phyloP scores from a whole-genome alignment of 2,329 filamentous ascomycete genomes.

The Chaetomium sp. region DNA sequence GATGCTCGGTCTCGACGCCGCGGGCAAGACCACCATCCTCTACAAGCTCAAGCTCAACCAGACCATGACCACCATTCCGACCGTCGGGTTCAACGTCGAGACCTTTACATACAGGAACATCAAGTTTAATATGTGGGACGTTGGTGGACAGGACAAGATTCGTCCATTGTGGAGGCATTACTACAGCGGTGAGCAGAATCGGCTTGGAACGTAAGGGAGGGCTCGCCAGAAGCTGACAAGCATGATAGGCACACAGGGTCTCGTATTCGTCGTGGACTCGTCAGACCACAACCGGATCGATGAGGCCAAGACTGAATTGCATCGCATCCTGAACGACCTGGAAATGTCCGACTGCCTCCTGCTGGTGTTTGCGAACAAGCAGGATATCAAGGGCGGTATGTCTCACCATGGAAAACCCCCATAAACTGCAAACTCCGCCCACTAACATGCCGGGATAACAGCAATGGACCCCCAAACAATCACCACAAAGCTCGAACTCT shows the following conservation, averaged over 20 bases:
- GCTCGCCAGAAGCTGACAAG: neutral
- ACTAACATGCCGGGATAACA: conserved; percentile 41
- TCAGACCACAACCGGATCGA: conserved; percentile 89
- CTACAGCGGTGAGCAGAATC: conserved; percentile 67
- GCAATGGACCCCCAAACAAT: conserved; percentile 80
- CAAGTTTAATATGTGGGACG: conserved; percentile 99
- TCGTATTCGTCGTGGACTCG: conserved; percentile 98
- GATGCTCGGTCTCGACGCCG: conserved; percentile 97
- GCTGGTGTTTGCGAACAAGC: conserved; percentile 98
- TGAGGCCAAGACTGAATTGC: conserved; percentile 88
- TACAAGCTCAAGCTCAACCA: conserved; percentile 99
- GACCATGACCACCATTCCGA: conserved; percentile 97
- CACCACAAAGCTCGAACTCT: conserved; percentile 74
- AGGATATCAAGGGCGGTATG: conserved; percentile 82
- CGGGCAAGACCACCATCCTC: conserved; percentile 97
- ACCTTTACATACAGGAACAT: conserved; percentile 99
- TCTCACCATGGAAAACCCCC: conserved; percentile 20
- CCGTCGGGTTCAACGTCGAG: conserved; percentile 99
- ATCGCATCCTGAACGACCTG: conserved; percentile 95
- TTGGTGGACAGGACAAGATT: conserved; percentile 98
- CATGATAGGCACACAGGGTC: conserved; percentile 79
- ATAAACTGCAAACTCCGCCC: neutral
- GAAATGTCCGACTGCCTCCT: conserved; percentile 96
- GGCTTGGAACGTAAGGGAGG: too few species aligned
- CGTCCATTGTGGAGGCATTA: conserved; percentile 97